Evolutionary conservation across 768 basidiomycete genomes (phyloP).

Genomic region (Cyclocybe cylindracea): DNA sequence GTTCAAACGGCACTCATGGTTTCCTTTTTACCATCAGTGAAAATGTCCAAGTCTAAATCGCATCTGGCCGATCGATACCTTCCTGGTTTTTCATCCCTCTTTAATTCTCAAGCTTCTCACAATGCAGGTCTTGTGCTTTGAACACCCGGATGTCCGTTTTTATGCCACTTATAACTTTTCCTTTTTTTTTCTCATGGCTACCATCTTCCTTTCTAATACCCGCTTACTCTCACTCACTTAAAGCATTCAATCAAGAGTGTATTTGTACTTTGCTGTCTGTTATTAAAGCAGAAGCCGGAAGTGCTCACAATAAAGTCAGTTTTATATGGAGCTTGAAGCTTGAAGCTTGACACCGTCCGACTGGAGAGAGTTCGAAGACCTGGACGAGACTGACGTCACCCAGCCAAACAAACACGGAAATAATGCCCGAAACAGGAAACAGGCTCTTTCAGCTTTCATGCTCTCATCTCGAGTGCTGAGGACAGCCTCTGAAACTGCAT

Average conservation of each 20-base stretch:
- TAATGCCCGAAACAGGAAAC: conserved; percentile 1
- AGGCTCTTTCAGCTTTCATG: conserved; percentile 23
- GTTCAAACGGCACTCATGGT: not conserved
- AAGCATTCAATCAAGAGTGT: too few species aligned
- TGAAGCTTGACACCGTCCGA: too few species aligned
- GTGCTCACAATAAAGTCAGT: too few species aligned
- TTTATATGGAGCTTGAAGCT: too few species aligned
- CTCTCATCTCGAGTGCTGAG: conserved; percentile 42
- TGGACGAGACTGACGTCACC: too few species aligned
- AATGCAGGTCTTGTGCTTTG: not conserved
- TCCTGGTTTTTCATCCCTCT: not conserved
- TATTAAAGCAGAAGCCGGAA: too few species aligned
- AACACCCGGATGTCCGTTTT: conserved; percentile 6
- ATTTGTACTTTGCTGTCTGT: too few species aligned
- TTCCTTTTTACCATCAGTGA: conserved; percentile 26
- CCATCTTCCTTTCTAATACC: conserved; percentile 2
- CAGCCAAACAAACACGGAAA: not conserved
- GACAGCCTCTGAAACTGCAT: conserved; percentile 56
- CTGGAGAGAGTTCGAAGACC: too few species aligned
- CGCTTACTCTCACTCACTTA: conserved; percentile 8
- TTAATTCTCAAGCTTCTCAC: conserved; percentile 4
- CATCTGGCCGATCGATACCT: not conserved
- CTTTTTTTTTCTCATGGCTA: not conserved
- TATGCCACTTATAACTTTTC: not conserved
- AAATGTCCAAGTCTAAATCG: conserved; percentile 44